These are phyloP conservation scores for Xylaria acuta DNA, from an alignment of 495 filamentous ascomycete genomes.

Conservation along the genomic window DNA sequence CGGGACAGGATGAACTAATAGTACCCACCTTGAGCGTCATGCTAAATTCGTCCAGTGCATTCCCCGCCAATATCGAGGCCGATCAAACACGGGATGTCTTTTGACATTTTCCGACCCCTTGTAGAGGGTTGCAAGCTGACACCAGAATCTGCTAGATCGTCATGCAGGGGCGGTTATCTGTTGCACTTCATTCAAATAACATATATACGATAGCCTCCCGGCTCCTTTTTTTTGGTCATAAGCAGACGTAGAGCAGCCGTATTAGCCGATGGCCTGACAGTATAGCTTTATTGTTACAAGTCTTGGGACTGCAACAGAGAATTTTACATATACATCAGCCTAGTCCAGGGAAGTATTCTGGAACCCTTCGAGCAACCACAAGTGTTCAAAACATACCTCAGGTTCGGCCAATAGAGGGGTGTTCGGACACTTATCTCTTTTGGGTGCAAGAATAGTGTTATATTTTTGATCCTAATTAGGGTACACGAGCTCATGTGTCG, in stretches of 20 bases:
- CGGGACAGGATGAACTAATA: neutral
- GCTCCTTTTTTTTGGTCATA: neutral
- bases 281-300: neutral
- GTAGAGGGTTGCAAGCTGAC: conserved; percentile 23
- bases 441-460: neutral
- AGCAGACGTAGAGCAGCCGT: neutral
- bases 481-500: neutral
- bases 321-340: neutral
- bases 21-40: neutral
- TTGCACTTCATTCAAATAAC: neutral
- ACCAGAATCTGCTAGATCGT: conserved; percentile 37
- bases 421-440: neutral
- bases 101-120: conserved; percentile 25
- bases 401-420: neutral
- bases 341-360: neutral
- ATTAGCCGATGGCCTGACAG: neutral
- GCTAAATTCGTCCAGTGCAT: neutral
- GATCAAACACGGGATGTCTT: conserved; percentile 12
- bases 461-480: neutral
- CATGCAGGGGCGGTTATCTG: conserved; percentile 25
- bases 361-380: neutral
- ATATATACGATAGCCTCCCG: neutral
- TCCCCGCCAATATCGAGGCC: neutral
- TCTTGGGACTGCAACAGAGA: neutral
- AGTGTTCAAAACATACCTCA: neutral